Percentiles rank a stretch among this genome's conserved stretches.
These are phyloP conservation scores for Niebla homalea DNA, from an alignment of 495 filamentous ascomycete genomes.

Conservation along the genomic window DNA sequence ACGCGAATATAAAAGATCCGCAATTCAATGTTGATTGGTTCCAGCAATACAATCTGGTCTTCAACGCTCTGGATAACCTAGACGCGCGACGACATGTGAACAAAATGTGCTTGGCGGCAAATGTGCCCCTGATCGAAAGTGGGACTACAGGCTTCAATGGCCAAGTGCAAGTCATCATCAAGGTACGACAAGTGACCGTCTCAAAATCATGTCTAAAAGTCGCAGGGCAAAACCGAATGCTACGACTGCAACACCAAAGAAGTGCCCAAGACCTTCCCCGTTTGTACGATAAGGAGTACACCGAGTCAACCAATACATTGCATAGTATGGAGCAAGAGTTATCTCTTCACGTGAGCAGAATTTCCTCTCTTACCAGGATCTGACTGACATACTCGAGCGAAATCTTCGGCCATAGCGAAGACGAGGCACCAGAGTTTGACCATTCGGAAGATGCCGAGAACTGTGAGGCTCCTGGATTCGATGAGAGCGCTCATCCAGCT, in stretches of 20 bases:
- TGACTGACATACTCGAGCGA: conserved; percentile 38
- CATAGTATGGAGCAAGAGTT: conserved; percentile 99
- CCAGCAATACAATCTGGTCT: conserved; percentile 65
- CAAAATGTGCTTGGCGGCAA: conserved; percentile 86
- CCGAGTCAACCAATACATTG: conserved; percentile 94
- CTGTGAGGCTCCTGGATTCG: conserved; percentile 26
- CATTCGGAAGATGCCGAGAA: conserved; percentile 70
- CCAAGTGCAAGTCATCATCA: conserved; percentile 91
- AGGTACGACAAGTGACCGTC: conserved; percentile 30
- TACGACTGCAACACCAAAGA: conserved; percentile 90
- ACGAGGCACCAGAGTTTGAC: conserved; percentile 64
- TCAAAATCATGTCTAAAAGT: conserved; percentile 8
- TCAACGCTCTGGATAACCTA: conserved; percentile 95
- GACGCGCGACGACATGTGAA: conserved; percentile 93
- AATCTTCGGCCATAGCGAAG: conserved; percentile 84
- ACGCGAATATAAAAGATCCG: conserved; percentile 91
- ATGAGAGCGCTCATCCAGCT: conserved; percentile 7
- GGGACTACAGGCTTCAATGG: conserved; percentile 97
- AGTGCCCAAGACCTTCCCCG: conserved; percentile 77
- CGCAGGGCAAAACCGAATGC: conserved; percentile 75
- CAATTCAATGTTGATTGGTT: conserved; percentile 90
- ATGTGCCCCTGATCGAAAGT: conserved; percentile 88
- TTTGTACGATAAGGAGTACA: conserved; percentile 93
- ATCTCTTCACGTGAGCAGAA: conserved; percentile 58
- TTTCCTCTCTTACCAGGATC: not conserved